Conservation (phyloP, 306 rosid species). For the Prunus salicina region DNA sequence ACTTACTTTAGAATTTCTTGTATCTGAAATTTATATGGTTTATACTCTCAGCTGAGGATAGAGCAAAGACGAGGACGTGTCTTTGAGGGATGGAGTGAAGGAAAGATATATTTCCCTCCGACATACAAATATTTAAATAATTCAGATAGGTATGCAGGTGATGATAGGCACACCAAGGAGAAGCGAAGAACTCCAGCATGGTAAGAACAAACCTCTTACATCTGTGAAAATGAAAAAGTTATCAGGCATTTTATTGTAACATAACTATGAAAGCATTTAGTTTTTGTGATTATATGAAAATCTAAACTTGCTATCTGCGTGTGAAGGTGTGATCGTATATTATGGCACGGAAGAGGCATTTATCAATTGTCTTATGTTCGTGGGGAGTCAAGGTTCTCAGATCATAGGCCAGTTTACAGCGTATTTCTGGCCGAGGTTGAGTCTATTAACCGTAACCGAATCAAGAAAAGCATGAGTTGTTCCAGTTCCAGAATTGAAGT, state of each 20-base stretch:
- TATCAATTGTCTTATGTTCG: constrained; percentile 84
- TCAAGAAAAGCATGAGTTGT: constrained; percentile 76
- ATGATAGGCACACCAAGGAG: constrained; percentile 68
- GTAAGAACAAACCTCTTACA: constrained; percentile 38
- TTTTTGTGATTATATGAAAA: background rate
- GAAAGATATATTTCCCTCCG: constrained; percentile 95
- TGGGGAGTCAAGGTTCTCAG: constrained; percentile 94
- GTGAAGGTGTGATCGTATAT: constrained; percentile 94
- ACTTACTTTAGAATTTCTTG: constrained; percentile 14
- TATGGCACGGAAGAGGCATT: constrained; percentile 92
- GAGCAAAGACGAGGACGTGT: constrained; percentile 79
- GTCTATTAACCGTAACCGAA: constrained; percentile 64
- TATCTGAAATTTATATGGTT: constrained; percentile 28
- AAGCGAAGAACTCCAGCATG: constrained; percentile 99
- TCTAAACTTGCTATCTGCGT: constrained; percentile 19
- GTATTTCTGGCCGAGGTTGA: constrained; percentile 79
- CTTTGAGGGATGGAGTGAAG: constrained; percentile 91
- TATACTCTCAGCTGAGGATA: constrained; percentile 67
- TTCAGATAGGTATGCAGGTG: constrained; percentile 95
- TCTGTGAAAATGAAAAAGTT: background rate
- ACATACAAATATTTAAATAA: constrained; percentile 96
- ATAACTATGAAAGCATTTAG: background rate
- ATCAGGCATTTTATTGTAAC: background rate
- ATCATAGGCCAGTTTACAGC: constrained; percentile 92
- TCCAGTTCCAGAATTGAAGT: constrained; percentile 86